Evolutionary conservation across 106 monocot species (phyloP).

Genomic region (Acorus gramineus): DNA sequence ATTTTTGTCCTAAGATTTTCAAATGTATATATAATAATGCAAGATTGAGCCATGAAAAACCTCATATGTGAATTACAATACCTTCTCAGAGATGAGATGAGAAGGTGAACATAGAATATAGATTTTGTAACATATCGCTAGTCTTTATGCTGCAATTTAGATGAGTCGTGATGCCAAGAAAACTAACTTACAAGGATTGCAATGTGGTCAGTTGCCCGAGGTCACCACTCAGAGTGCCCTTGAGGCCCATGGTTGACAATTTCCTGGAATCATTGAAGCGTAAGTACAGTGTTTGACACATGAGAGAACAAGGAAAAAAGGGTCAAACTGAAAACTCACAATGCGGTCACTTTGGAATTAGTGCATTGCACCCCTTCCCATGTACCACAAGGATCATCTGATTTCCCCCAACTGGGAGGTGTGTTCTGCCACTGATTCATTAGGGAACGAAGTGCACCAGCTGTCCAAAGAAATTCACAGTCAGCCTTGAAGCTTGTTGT

Average conservation of each 20-base stretch:
- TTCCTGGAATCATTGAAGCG: slow-evolving; percentile 20
- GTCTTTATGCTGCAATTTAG: too few relatives aligned
- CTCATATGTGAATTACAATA: too few relatives aligned
- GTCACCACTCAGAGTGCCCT: slow-evolving; percentile 40
- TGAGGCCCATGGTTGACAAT: slow-evolving; percentile 29
- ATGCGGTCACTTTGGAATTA: slow-evolving; percentile 26
- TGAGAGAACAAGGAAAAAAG: too few relatives aligned
- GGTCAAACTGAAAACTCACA: slow-evolving; percentile 24
- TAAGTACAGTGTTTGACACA: background rate
- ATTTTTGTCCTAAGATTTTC: background rate
- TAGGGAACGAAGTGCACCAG: slow-evolving; percentile 30
- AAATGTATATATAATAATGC: too few relatives aligned
- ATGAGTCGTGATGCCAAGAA: too few relatives aligned
- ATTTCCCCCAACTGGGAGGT: slow-evolving; percentile 37
- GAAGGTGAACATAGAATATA: too few relatives aligned
- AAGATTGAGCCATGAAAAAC: too few relatives aligned
- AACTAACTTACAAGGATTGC: slow-evolving; percentile 39
- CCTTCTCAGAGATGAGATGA: too few relatives aligned
- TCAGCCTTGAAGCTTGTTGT: too few relatives aligned
- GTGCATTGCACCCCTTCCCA: slow-evolving; percentile 58
- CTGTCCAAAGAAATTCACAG: slow-evolving; percentile 11
- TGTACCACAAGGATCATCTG: slow-evolving; percentile 44
- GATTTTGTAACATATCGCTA: too few relatives aligned
- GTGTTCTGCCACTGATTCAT: slow-evolving; percentile 38
- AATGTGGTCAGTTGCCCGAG: slow-evolving; percentile 35